Evolutionary conservation across 1,139 yeast genomes (phyloP), one percentile per base, ranked within the genome.

Genomic region (Geotrichum histeridarum): DNA sequence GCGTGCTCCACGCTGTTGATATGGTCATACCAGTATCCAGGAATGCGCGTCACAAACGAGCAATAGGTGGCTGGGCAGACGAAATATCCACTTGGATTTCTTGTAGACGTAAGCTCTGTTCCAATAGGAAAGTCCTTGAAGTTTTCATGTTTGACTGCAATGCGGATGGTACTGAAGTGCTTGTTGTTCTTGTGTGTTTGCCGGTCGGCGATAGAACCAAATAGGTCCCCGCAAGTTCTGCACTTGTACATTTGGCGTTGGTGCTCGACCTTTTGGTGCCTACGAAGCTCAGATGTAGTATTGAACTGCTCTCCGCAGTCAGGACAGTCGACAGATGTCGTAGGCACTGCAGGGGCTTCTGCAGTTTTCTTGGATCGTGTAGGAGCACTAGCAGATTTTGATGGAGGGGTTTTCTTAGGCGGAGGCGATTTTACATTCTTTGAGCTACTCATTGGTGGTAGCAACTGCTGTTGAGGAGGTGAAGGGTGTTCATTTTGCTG

Each of bases 111-210:
- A 50, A 64, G 58, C 39, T 54, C 56, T 1, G 60, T 47, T 30
- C 64, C 64, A n/a, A 44, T 39, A 8, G 57, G 54, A 48, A 55
- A 63, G 51, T 62, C 65, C 8, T 27, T 53, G 54, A 64, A 63
- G 52, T 64, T 61, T 32, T 54, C 54, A 31, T 56, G 50, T 46
- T 59, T 58, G 42, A 64, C 58, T 14, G 49, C 46, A 22, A 60
- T 57, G 36, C 61, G 57, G 42, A 64, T 62, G 42, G 57, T 59
- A 8, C 63, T 55, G 46, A 62, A 63, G 49, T 64, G 67, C 52
- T 59, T 58, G 59, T 64, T 64, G 56, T 64, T 64, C 49, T 64
- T 64, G 59, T 64, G 67, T 15, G 67, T 64, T 48, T 64, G 67
- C 4, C 67, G 59, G 48, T 64, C 67, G 11, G 67, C 67, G 9